These are phyloP conservation scores for Fusarium tanahbumbuense DNA, from an alignment of 2,329 filamentous ascomycete species.

Conservation along the genomic window DNA sequence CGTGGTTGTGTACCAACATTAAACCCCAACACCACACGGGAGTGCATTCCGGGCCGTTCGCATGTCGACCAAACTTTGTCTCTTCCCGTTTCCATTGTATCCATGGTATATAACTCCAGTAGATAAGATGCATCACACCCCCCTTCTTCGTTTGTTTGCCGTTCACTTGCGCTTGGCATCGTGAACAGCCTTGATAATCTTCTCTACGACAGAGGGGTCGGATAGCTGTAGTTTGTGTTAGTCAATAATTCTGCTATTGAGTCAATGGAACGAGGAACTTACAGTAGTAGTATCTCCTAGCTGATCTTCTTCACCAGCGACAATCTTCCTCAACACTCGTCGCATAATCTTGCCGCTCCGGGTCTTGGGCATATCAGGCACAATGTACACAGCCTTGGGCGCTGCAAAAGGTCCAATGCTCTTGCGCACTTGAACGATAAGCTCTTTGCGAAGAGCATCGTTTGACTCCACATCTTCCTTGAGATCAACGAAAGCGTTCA, in stretches of 20 bases:
- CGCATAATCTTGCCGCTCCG: conserved; percentile 99
- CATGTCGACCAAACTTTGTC: conserved; percentile 22
- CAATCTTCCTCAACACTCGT: conserved; percentile 94
- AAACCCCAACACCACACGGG: conserved; percentile 45
- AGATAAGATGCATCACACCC: conserved; percentile 32
- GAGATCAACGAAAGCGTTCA: conserved; percentile 95
- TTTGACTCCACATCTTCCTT: conserved; percentile 83
- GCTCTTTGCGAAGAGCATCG: conserved; percentile 90
- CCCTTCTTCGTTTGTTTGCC: neutral
- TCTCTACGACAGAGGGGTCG: conserved; percentile 88
- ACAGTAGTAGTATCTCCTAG: conserved; percentile 93
- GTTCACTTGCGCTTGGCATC: conserved; percentile 65
- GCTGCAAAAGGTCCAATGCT: conserved; percentile 98
- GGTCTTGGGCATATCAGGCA: conserved; percentile 96
- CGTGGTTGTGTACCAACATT: conserved; percentile 38
- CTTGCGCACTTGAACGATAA: conserved; percentile 94
- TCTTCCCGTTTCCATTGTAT: conserved; percentile 40
- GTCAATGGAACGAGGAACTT: conserved; percentile 54
- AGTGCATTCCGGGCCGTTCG: conserved; percentile 22
- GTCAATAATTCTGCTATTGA: neutral
- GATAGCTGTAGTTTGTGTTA: conserved; percentile 71
- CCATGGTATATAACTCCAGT: conserved; percentile 46
- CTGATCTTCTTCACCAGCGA: conserved; percentile 97
- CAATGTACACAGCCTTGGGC: conserved; percentile 90
- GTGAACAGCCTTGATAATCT: conserved; percentile 87